Conservation (phyloP, 106 monocot genomes). For the Phalaenopsis aphrodite region DNA sequence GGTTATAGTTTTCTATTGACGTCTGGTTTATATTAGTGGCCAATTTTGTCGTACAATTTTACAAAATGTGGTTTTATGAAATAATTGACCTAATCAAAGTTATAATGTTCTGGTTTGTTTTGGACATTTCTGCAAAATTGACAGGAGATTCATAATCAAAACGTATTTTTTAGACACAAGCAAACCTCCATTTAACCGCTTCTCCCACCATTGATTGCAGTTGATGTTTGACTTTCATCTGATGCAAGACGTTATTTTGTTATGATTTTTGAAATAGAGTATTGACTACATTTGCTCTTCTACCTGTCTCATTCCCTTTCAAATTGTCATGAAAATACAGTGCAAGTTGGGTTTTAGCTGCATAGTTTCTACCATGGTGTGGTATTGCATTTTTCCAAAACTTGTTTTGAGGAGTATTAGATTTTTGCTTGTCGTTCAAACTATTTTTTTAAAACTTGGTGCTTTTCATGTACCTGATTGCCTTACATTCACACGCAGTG, state of each 20-base stretch:
- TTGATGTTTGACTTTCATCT: not conserved
- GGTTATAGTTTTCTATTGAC: too few species aligned
- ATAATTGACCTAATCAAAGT: not conserved
- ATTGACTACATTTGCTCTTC: too few species aligned
- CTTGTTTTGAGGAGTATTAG: not conserved
- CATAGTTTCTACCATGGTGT: not conserved
- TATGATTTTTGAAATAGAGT: not conserved
- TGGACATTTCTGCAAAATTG: not conserved
- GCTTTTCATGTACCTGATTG: too few species aligned
- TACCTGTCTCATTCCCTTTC: too few species aligned
- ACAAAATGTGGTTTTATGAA: too few species aligned
- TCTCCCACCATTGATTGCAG: not conserved
- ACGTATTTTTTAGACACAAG: not conserved
- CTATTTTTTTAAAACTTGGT: not conserved
- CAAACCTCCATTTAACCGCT: not conserved
- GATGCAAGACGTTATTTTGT: not conserved
- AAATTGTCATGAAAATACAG: not conserved
- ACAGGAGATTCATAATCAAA: not conserved
- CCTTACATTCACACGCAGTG: not conserved
- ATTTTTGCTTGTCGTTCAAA: not conserved
- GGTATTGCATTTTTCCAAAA: not conserved
- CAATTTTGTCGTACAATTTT: too few species aligned
- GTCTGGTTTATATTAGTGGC: too few species aligned
- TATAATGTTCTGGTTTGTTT: not conserved
- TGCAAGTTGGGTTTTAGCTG: not conserved